These are phyloP conservation scores for Prunus mongolica DNA, from an alignment of 306 rosid species.

Conservation along the genomic window DNA sequence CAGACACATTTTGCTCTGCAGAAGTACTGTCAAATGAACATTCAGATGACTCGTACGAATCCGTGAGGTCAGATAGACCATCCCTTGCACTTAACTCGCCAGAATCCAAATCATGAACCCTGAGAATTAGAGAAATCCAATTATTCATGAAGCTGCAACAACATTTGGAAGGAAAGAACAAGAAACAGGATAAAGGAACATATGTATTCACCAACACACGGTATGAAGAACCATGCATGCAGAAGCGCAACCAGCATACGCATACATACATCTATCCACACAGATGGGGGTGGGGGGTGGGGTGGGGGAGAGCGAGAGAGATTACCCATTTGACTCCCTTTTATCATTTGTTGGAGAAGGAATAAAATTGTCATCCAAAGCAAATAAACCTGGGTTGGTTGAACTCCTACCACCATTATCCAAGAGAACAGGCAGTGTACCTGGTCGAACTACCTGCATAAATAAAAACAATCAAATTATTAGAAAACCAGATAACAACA, in stretches of 20 bases:
- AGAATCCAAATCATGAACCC: slow-evolving; percentile 42
- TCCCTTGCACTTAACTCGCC: slow-evolving; percentile 57
- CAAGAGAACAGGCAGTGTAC: slow-evolving; percentile 30
- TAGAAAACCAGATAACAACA: slow-evolving; percentile 10
- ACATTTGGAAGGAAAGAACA: slow-evolving; percentile 18
- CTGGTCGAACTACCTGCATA: slow-evolving; percentile 54
- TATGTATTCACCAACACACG: not conserved
- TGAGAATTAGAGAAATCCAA: slow-evolving; percentile 39
- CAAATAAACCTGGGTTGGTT: slow-evolving; percentile 34
- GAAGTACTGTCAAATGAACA: slow-evolving; percentile 47
- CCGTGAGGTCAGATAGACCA: slow-evolving; percentile 37
- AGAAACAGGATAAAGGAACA: not conserved
- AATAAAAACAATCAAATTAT: slow-evolving; percentile 11
- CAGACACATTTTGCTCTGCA: slow-evolving; percentile 54
- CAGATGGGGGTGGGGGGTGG: not conserved
- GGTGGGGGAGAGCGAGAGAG: slow-evolving; percentile 30
- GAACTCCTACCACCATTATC: slow-evolving; percentile 35
- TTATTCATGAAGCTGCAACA: slow-evolving; percentile 28
- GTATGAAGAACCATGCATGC: not conserved
- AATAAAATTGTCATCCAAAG: slow-evolving; percentile 33
- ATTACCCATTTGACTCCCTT: slow-evolving; percentile 54
- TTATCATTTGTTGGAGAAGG: slow-evolving; percentile 33
- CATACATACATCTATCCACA: slow-evolving; percentile 3
- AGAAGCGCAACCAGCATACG: not conserved
- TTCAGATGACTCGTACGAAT: slow-evolving; percentile 49